Evolutionary conservation across 2,329 filamentous ascomycete species (phyloP).

Genomic region (Fusarium redolens): DNA sequence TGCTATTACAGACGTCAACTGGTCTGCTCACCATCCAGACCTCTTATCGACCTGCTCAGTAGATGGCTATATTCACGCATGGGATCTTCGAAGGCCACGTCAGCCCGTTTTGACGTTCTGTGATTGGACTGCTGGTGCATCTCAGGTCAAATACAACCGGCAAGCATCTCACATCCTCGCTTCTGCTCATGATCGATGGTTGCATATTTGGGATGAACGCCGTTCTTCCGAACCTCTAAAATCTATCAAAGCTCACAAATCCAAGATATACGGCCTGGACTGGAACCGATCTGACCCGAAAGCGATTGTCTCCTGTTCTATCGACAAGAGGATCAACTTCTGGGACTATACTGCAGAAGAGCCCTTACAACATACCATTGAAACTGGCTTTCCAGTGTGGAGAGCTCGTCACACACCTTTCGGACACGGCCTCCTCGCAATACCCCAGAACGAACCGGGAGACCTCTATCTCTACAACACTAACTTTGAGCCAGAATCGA

Average conservation of each 20-base stretch:
- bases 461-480: conserved; percentile 87
- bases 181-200: conserved; percentile 87
- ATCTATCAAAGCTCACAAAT: conserved; percentile 87
- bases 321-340: conserved; percentile 93
- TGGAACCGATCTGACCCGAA: conserved; percentile 85
- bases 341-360: conserved; percentile 81
- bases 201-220: conserved; percentile 91
- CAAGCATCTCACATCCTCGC: conserved; percentile 88
- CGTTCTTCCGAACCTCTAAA: conserved; percentile 81
- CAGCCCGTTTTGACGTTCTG: conserved; percentile 84
- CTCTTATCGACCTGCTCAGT: conserved; percentile 90
- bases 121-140: conserved; percentile 93
- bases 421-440: conserved; percentile 84
- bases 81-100: conserved; percentile 82
- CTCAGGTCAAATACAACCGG: conserved; percentile 94
- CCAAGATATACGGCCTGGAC: conserved; percentile 95
- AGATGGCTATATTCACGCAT: conserved; percentile 92
- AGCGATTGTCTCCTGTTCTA: conserved; percentile 85
- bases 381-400: conserved; percentile 89
- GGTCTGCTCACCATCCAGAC: conserved; percentile 92
- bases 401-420: conserved; percentile 92
- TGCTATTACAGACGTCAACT: conserved; percentile 96
- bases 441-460: conserved; percentile 90
- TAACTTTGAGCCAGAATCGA: conserved; percentile 59
- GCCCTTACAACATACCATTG: conserved; percentile 79